Evolutionary conservation across 306 rosid species (phyloP).

Genomic region (Quercus alba): DNA sequence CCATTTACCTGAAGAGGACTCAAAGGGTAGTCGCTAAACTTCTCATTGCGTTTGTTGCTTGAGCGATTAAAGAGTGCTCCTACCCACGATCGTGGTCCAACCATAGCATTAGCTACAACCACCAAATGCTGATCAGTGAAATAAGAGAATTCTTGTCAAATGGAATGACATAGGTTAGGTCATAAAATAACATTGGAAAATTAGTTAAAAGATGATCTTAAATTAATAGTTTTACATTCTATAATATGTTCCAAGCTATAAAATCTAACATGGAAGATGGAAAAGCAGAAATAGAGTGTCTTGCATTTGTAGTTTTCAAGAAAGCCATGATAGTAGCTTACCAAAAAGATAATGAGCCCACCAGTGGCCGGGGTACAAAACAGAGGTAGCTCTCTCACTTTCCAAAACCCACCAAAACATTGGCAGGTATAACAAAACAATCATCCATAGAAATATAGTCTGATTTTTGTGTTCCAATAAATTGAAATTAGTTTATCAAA

Average conservation of each 20-base stretch:
- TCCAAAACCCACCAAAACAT: not conserved
- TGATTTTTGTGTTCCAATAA: not conserved
- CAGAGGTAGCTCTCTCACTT: too few species aligned
- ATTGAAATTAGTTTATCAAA: not conserved
- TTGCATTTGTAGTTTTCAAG: not conserved
- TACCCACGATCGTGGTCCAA: slow-evolving; percentile 91
- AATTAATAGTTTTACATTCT: not conserved
- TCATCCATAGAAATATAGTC: not conserved
- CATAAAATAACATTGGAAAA: not conserved
- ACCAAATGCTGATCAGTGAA: slow-evolving; percentile 30
- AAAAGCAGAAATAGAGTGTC: not conserved
- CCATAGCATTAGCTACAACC: slow-evolving; percentile 89
- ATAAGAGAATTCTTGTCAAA: slow-evolving; percentile 10
- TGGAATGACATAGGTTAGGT: not conserved
- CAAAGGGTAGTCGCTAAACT: slow-evolving; percentile 48
- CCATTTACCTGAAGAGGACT: slow-evolving; percentile 70
- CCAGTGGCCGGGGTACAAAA: not conserved
- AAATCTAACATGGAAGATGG: not conserved
- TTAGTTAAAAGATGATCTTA: not conserved
- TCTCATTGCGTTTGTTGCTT: slow-evolving; percentile 45
- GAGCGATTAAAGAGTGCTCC: slow-evolving; percentile 70
- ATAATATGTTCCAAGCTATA: not conserved
- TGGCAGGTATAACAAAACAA: not conserved
- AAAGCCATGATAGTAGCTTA: not conserved
- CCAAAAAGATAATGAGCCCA: not conserved